Percentiles rank a stretch among this genome's conserved stretches.
These are phyloP conservation scores for Nigrospora osmanthi DNA, from an alignment of 2,329 filamentous ascomycete species.

Conservation along the genomic window DNA sequence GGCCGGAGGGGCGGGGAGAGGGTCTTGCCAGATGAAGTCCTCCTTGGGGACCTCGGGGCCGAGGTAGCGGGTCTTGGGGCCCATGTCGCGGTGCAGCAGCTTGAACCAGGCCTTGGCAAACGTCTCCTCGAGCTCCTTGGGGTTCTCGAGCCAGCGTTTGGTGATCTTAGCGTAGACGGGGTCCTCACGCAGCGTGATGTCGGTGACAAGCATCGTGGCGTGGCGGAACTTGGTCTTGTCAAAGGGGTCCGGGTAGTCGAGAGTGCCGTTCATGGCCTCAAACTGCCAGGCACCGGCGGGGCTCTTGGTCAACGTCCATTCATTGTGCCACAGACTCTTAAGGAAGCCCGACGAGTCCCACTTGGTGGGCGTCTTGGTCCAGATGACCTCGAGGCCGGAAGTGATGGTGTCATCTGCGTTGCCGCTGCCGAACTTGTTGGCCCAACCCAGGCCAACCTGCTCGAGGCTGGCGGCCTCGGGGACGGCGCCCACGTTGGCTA, in stretches of 20 bases:
- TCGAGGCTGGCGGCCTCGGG: slow-evolving; percentile 58
- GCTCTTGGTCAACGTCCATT: slow-evolving; percentile 70
- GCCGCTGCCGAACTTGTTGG: slow-evolving; percentile 54
- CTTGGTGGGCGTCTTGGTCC: slow-evolving; percentile 68
- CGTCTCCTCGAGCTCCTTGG: slow-evolving; percentile 58
- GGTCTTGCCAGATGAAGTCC: slow-evolving; percentile 68
- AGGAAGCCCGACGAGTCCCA: slow-evolving; percentile 57
- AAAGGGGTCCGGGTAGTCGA: slow-evolving; percentile 63
- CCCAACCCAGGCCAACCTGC: slow-evolving; percentile 66
- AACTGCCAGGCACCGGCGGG: slow-evolving; percentile 73
- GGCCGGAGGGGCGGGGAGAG: slow-evolving; percentile 52
- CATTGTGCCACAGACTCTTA: slow-evolving; percentile 69
- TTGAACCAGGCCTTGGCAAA: slow-evolving; percentile 78
- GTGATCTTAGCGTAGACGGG: slow-evolving; percentile 70
- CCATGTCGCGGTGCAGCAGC: slow-evolving; percentile 73
- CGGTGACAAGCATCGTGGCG: slow-evolving; percentile 71
- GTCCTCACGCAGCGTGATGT: slow-evolving; percentile 65
- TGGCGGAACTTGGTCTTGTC: slow-evolving; percentile 64
- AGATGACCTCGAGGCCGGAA: slow-evolving; percentile 69
- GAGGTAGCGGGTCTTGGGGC: slow-evolving; percentile 61
- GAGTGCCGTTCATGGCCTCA: slow-evolving; percentile 61
- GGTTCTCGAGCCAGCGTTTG: slow-evolving; percentile 60
- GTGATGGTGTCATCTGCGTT: slow-evolving; percentile 70
- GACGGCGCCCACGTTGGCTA: slow-evolving; percentile 58
- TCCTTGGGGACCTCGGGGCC: slow-evolving; percentile 68